Conservation (phyloP, 148 eudicot genomes). For the Chenopodium quinoa region DNA sequence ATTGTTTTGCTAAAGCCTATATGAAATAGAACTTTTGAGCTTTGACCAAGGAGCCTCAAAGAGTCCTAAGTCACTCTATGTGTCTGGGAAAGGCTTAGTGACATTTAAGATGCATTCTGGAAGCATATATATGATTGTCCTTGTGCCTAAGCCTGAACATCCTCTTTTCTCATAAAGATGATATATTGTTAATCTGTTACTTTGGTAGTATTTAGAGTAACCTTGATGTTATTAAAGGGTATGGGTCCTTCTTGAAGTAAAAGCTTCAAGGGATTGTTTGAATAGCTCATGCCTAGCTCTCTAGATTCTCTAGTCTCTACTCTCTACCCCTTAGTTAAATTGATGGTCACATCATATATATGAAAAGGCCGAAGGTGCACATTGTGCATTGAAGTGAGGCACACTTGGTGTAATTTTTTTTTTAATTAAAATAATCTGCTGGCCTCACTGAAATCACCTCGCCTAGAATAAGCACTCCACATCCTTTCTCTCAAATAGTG, state of each 20-base stretch:
- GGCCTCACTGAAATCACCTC: too few relatives aligned
- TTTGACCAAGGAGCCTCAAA: not conserved
- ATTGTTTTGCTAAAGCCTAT: not conserved
- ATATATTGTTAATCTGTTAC: too few relatives aligned
- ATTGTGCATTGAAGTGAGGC: too few relatives aligned
- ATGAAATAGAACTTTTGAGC: not conserved
- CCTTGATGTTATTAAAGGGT: not conserved
- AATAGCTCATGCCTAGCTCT: not conserved
- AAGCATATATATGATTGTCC: not conserved
- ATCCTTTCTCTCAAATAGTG: too few relatives aligned
- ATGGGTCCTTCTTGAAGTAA: not conserved
- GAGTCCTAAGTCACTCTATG: not conserved
- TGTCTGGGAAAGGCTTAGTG: not conserved
- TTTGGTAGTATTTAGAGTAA: not conserved
- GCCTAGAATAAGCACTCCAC: too few relatives aligned
- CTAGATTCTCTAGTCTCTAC: too few relatives aligned
- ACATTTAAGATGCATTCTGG: not conserved
- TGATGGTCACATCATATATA: too few relatives aligned
- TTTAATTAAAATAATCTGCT: too few relatives aligned
- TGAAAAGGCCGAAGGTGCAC: too few relatives aligned
- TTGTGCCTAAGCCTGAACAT: not conserved
- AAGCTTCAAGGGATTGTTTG: not conserved
- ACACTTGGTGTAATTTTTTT: too few relatives aligned
- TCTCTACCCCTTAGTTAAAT: too few relatives aligned
- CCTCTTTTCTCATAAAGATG: not conserved